Evolutionary conservation across 805 yeast species (phyloP).

Genomic region (Starmerella bacillaris): DNA sequence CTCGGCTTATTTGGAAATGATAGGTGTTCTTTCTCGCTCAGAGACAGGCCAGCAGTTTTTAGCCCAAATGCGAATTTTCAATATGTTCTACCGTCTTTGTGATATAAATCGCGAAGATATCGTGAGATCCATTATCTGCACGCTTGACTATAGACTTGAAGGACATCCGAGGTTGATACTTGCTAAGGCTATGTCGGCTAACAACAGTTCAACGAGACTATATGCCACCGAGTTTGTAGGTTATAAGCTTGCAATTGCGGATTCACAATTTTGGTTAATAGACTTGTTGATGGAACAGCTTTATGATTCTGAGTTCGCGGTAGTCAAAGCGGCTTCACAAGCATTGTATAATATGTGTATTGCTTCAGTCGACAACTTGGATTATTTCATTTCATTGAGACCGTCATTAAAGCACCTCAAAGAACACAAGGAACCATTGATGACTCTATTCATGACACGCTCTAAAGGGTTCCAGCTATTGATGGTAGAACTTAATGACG

Average conservation of each 20-base stretch:
- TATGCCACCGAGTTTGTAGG: constrained; percentile 39
- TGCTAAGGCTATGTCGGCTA: constrained; percentile 42
- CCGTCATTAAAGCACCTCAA: constrained; percentile 44
- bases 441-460: constrained; percentile 46
- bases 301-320: constrained; percentile 44
- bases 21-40: constrained; percentile 52
- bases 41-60: constrained; percentile 48
- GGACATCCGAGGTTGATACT: constrained; percentile 54
- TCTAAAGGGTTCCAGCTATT: constrained; percentile 54
- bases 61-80: constrained; percentile 72
- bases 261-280: constrained; percentile 29
- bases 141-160: constrained; percentile 40
- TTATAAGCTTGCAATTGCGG: constrained; percentile 5
- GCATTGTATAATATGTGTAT: constrained; percentile 36
- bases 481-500: constrained; percentile 32
- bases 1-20: constrained; percentile 57
- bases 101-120: constrained; percentile 18
- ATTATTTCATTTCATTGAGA: constrained; percentile 32
- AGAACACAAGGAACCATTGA: constrained; percentile 36
- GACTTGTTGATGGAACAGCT: constrained; percentile 45
- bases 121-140: constrained; percentile 31
- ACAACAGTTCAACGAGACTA: constrained; percentile 34
- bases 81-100: constrained; percentile 47
- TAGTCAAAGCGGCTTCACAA: constrained; percentile 39
- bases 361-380: constrained; percentile 29